Conservation (phyloP, 176 grass and related monocot genomes). For the Ensete ventricosum region DNA sequence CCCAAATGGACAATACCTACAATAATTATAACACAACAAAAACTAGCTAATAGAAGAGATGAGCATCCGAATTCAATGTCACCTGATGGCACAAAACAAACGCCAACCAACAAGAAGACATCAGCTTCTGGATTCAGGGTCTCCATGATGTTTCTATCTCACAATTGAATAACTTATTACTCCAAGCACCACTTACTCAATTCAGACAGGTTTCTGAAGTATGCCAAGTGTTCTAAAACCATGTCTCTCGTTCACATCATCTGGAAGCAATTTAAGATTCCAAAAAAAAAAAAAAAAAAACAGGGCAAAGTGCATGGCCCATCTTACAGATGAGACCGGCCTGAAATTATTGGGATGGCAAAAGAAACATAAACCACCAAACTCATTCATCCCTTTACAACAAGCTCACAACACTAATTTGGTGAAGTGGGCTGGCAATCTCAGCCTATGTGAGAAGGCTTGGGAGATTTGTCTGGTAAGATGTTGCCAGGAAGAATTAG, state of each 20-base stretch:
- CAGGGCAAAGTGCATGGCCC: conserved; percentile 38
- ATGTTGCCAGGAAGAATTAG: conserved; percentile 78
- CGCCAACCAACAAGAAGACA: background rate
- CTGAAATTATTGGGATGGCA: conserved; percentile 58
- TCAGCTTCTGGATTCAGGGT: background rate
- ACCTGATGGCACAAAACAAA: no score
- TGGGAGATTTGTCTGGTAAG: conserved; percentile 46
- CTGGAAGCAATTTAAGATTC: background rate
- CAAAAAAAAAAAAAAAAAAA: background rate
- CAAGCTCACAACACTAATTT: conserved; percentile 25
- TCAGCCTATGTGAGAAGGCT: conserved; percentile 17
- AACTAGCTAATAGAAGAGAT: no score
- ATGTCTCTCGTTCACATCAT: background rate
- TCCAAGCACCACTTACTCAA: background rate
- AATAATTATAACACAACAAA: no score
- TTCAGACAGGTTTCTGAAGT: background rate
- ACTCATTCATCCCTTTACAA: conserved; percentile 34
- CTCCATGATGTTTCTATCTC: background rate
- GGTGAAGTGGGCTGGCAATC: conserved; percentile 13
- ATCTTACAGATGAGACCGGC: conserved; percentile 64
- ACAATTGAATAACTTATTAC: background rate
- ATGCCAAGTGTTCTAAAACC: background rate
- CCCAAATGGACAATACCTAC: no score
- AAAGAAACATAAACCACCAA: conserved; percentile 31
- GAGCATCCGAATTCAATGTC: no score